phyloP scores from a whole-genome alignment of 1,284 basidiomycete species.

The Ceratobasidium sp. region DNA sequence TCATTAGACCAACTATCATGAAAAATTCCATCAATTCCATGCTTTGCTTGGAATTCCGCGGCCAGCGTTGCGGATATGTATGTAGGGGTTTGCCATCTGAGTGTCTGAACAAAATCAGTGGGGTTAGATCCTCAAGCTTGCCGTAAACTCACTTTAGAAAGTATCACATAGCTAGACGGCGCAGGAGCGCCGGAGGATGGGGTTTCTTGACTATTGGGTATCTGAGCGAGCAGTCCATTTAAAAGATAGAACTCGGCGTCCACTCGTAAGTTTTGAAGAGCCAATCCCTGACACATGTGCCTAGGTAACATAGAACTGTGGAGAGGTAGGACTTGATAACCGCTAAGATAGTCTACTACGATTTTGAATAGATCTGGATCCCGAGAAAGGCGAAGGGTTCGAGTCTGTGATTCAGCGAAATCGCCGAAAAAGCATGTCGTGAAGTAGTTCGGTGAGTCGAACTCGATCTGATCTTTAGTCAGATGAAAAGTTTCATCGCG shows the following conservation, averaged over 20 bases:
- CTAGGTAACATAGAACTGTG: not conserved
- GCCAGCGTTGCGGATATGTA: not conserved
- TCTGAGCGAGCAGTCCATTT: slow-evolving; percentile 1
- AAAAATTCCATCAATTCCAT: not conserved
- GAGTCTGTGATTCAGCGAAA: slow-evolving; percentile 8
- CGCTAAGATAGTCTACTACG: not conserved
- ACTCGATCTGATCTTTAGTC: slow-evolving; percentile 15
- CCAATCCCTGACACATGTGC: not conserved
- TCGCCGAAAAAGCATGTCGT: slow-evolving; percentile 22
- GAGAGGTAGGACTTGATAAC: slow-evolving; percentile 3
- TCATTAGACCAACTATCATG: not conserved
- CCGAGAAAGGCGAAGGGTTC: not conserved
- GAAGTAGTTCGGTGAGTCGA: slow-evolving; percentile 34
- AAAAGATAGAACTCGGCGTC: slow-evolving; percentile 12
- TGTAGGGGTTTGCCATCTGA: not conserved
- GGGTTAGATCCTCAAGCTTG: not conserved
- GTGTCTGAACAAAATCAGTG: not conserved
- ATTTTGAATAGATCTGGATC: slow-evolving; percentile 11
- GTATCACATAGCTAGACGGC: not conserved
- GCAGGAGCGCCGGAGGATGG: not conserved
- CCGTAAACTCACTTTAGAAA: not conserved
- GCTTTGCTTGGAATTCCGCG: not conserved
- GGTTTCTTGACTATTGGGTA: not conserved
- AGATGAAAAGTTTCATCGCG: not conserved
- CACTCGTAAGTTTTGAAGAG: slow-evolving; percentile 1